phyloP scores from a whole-genome alignment of 169 alveolate genomes.

The Eimeria brunetti region DNA sequence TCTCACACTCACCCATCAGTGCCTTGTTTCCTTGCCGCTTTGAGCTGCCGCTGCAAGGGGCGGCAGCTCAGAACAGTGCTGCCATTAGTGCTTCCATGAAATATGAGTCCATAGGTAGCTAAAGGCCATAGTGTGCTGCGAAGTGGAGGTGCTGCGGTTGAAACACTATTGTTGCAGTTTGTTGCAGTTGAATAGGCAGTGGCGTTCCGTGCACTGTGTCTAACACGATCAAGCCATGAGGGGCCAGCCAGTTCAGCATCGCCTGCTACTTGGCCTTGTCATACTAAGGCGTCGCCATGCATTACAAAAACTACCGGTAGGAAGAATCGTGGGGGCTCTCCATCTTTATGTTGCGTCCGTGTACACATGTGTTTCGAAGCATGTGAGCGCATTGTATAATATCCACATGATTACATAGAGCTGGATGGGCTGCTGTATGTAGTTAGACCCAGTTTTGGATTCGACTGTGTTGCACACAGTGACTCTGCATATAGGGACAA shows the following conservation, averaged over 20 bases:
- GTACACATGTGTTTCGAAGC: background rate
- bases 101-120: too few relatives aligned
- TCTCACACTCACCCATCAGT: background rate
- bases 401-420: background rate
- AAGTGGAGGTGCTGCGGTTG: background rate
- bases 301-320: background rate
- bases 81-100: background rate
- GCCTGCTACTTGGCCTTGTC: background rate
- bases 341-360: background rate
- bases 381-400: background rate
- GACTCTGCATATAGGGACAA: too few relatives aligned
- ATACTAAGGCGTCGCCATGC: background rate
- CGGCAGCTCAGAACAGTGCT: background rate
- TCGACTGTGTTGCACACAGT: too few relatives aligned
- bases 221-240: background rate
- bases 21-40: background rate
- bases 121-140: too few relatives aligned
- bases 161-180: background rate
- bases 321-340: background rate
- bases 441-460: too few relatives aligned
- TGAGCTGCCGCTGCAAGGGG: background rate
- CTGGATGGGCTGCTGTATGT: too few relatives aligned
- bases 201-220: background rate
- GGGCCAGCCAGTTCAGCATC: background rate
- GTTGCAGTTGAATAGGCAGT: background rate